These are phyloP conservation scores for Calonectria pseudoreteaudii DNA, from an alignment of 2,329 filamentous ascomycete species.

Conservation along the genomic window DNA sequence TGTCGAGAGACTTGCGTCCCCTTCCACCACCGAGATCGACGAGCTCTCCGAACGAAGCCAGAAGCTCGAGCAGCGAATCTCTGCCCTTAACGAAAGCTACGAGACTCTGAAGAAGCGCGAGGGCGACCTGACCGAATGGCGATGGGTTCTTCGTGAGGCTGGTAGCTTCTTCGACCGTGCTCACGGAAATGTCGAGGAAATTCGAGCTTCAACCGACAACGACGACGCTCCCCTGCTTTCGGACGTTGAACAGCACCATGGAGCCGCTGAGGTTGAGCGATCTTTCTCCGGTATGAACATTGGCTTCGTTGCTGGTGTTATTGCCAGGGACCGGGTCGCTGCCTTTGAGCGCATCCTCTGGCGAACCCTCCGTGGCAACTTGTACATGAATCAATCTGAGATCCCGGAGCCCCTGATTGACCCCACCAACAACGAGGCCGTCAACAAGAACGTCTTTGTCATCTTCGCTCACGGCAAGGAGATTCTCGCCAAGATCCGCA, in stretches of 20 bases:
- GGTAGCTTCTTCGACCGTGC: conserved; percentile 98
- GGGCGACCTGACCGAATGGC: conserved; percentile 97
- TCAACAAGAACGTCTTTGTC: conserved; percentile 98
- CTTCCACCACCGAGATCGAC: conserved; percentile 94
- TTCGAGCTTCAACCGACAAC: conserved; percentile 87
- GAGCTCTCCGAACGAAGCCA: conserved; percentile 94
- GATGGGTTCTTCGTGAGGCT: conserved; percentile 96
- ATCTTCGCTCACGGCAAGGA: conserved; percentile 99
- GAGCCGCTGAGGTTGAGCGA: conserved; percentile 77
- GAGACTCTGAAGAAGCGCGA: conserved; percentile 98
- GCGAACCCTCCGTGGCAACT: conserved; percentile 95
- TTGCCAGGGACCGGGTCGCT: conserved; percentile 89
- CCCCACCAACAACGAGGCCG: conserved; percentile 89
- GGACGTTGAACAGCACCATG: conserved; percentile 87
- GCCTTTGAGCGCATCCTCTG: conserved; percentile 98
- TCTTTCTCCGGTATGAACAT: conserved; percentile 99
- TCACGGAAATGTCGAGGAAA: conserved; percentile 96
- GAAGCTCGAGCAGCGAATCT: conserved; percentile 90
- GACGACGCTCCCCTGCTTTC: conserved; percentile 94
- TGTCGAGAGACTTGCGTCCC: conserved; percentile 84
- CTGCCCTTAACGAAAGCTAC: conserved; percentile 96
- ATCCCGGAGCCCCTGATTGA: conserved; percentile 94
- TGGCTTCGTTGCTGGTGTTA: conserved; percentile 96
- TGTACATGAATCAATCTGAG: conserved; percentile 99
- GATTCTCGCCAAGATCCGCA: conserved; percentile 97